Base-by-base conservation (phyloP, 495 filamentous ascomycete genomes). In the Neurospora sp. region DNA sequence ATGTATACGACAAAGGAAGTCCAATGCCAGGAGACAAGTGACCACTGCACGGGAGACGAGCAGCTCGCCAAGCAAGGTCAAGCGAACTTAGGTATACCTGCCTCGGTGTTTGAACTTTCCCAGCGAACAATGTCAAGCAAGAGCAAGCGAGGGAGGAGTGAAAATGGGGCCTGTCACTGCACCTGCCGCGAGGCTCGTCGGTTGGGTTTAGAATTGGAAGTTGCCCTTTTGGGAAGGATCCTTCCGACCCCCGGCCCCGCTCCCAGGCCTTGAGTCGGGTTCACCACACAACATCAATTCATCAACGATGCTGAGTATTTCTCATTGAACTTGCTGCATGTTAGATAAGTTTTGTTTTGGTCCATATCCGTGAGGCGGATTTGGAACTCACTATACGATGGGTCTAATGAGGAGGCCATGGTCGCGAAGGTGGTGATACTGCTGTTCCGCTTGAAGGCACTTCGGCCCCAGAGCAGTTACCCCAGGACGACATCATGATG, bases 281-380 rank as follows among this genome's bases (percentile, higher is more conserved):
- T 23, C 0, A 49, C 11, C 49, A 31, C 23, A 31, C 11, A 31
- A 31, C 12, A 31, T 31, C 11, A 31, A 8, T 14, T 16, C 12
- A 7, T 62, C 12, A 62, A 54, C 23, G 23, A 62, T 62, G 23
- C 10, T 62, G 1, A 27, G 49, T 0, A 62, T 62, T 62, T 7
- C 12, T 14, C 54, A 0, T 6, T 31, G 23, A 8, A 0, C 0
- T 8, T 16, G 0, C 23, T 12, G 11, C 5, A 62, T 31, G 23
- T 62, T 31, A 62, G 23, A 1, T 31, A 0, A 3, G 1, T 3
- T 31, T 5, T 31, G 0, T 31, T 23, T 12, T 12, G 20, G 3
- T 62, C 1, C 1, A 31, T 31, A 1, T 16, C 6, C 12, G 12
- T 16, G 54, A 66, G 12, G 54, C 5, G 5, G 12, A 4, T 18